Base-by-base conservation (phyloP, 805 yeast species). In the Saccharomycopsis sp. region DNA sequence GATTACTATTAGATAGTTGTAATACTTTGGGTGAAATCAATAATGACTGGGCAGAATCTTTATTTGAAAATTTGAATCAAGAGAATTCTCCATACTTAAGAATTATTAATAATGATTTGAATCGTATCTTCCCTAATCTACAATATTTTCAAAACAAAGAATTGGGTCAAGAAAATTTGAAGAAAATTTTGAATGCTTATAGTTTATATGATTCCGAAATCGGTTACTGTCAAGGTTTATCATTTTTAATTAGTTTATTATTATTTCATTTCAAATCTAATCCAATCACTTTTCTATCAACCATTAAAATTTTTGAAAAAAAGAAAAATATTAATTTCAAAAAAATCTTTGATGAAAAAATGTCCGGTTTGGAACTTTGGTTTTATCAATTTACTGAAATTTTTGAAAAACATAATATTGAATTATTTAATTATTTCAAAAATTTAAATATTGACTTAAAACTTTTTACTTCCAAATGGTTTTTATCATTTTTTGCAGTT, bases 211-310 rank as follows among this genome's bases (percentile, higher is more conserved):
- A 76, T 56, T 66, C 67, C 39, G 79, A 76, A 49, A 70, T 76
- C 49, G 84, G 84, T 9, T 76, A 76, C 51, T 76, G 84, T 53
- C 84, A 76, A 54, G 84, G 84, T 5, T 58, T 77, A 15, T 67
- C 78, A 20, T 77, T 77, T 50, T 58, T 76, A 34, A 80, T 75
- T 10, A 81, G 79, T 2, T 74, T 76, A 3, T 58, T 76, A 29
- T 62, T 70, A 44, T 65, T 65, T 51, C 68, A 66, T 41, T 62
- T 62, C 55, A 52, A 52, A 33, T 62, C 58, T 34, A 44, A 52
- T 48, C 64, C 53, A 53, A 56, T 61, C 49, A 75, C 66, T 14
- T 76, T 69, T 56, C 76, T 64, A 54, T 64, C 72, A 9, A 59
- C 77, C 43, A 68, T 74, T 21, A 66, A 69, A 34, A 60, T 76